phyloP scores from a whole-genome alignment of 176 grass and related monocot species.

The Phoenix dactylifera region DNA sequence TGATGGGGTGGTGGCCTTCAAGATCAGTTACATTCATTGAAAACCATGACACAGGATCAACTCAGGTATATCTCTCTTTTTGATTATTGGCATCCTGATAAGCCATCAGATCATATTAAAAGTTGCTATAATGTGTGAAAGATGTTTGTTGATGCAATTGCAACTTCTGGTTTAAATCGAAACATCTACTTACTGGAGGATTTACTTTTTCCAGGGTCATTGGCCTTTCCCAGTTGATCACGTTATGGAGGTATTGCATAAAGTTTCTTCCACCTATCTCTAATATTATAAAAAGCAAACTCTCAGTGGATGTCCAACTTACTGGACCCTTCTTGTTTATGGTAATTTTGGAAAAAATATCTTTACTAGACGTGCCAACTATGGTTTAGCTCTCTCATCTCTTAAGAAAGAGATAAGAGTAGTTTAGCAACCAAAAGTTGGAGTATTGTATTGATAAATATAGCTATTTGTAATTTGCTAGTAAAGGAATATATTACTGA shows the following conservation, averaged over 20 bases:
- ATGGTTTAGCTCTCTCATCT: no score
- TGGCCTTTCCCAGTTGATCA: slow-evolving; percentile 91
- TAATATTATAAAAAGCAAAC: no score
- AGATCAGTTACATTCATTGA: slow-evolving; percentile 94
- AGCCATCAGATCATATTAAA: neutral
- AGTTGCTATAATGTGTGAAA: neutral
- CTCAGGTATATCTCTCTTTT: slow-evolving; percentile 47
- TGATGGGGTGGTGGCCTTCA: slow-evolving; percentile 93
- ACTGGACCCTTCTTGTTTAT: no score
- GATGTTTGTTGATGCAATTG: neutral
- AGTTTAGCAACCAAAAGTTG: no score
- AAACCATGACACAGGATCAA: slow-evolving; percentile 97
- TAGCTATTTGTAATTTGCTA: no score
- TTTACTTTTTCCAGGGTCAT: slow-evolving; percentile 57
- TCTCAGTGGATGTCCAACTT: no score
- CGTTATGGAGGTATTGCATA: slow-evolving; percentile 75
- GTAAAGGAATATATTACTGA: no score
- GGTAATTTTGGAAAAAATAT: no score
- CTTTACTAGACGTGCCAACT: no score
- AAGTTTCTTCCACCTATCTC: neutral
- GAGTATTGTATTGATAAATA: neutral
- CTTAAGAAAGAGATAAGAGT: no score
- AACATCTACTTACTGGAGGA: slow-evolving; percentile 11
- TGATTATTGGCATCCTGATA: slow-evolving; percentile 1
- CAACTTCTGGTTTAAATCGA: neutral